phyloP scores from a whole-genome alignment of 129 eudicot genomes.

The Gnaphalium uliginosum region DNA sequence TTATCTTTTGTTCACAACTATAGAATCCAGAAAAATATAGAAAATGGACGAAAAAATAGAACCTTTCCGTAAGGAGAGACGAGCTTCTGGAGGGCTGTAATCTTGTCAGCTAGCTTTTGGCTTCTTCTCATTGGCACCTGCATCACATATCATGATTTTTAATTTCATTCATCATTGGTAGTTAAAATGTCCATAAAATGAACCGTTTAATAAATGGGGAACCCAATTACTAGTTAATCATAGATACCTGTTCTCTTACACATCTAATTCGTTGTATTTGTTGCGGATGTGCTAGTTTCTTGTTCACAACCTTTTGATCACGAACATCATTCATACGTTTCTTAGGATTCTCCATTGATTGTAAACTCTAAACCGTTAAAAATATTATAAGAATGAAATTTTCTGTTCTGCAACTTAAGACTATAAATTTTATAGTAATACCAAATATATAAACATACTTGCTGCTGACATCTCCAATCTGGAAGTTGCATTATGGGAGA shows the following conservation, averaged over 20 bases:
- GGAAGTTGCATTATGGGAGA: neutral
- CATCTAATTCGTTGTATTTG: constrained; percentile 24
- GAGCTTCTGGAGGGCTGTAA: constrained; percentile 69
- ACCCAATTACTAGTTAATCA: neutral
- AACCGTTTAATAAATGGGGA: neutral
- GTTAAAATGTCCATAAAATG: neutral
- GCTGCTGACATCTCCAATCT: neutral
- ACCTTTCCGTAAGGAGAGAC: constrained; percentile 81
- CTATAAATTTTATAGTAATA: neutral
- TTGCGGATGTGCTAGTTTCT: constrained; percentile 32
- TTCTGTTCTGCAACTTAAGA: neutral
- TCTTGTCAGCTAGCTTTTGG: constrained; percentile 67
- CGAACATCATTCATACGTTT: constrained; percentile 29
- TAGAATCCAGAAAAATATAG: neutral
- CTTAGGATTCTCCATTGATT: neutral
- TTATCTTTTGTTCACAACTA: neutral
- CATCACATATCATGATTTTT: constrained; percentile 5
- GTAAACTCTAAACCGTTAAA: neutral
- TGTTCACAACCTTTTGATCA: constrained; percentile 24
- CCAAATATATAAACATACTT: neutral
- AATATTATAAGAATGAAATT: neutral
- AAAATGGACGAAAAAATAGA: constrained; percentile 1
- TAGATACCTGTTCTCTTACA: constrained; percentile 34
- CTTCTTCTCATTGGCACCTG: constrained; percentile 59
- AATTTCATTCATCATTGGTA: neutral